These are phyloP conservation scores for Plenodomus tracheiphilus DNA, from an alignment of 2,329 filamentous ascomycete species.

Conservation along the genomic window DNA sequence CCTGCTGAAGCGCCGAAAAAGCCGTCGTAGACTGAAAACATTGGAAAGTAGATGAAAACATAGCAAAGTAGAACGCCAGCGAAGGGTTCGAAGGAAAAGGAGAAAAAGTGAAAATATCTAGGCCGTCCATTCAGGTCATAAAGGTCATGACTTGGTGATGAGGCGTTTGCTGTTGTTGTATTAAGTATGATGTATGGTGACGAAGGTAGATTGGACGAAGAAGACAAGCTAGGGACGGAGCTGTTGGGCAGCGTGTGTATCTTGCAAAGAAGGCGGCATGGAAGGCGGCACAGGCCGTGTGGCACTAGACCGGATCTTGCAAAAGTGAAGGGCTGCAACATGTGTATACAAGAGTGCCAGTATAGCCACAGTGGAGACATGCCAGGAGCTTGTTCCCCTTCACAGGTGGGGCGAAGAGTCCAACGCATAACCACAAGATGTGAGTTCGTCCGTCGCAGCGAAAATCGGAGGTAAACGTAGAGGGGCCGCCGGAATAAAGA, in stretches of 20 bases:
- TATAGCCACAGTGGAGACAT: no score
- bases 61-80: constrained; percentile 6
- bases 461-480: neutral
- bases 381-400: no score
- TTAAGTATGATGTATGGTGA: constrained; percentile 31
- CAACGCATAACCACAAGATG: no score
- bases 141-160: constrained; percentile 22
- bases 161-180: constrained; percentile 24
- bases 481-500: neutral
- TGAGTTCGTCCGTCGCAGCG: neutral
- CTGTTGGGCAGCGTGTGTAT: neutral
- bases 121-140: constrained; percentile 32
- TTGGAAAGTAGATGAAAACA: constrained; percentile 9
- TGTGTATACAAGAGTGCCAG: no score
- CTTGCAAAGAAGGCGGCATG: neutral
- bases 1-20: constrained; percentile 16
- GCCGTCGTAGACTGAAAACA: constrained; percentile 10
- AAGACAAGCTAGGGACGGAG: neutral
- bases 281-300: no score
- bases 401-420: no score
- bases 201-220: neutral
- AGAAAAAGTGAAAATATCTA: constrained; percentile 13
- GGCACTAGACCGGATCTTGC: no score
- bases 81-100: neutral
- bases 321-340: no score